Evolutionary conservation across 805 yeast genomes (phyloP), one percentile per base, ranked within the genome.

Genomic region (Candida ponderosae): DNA sequence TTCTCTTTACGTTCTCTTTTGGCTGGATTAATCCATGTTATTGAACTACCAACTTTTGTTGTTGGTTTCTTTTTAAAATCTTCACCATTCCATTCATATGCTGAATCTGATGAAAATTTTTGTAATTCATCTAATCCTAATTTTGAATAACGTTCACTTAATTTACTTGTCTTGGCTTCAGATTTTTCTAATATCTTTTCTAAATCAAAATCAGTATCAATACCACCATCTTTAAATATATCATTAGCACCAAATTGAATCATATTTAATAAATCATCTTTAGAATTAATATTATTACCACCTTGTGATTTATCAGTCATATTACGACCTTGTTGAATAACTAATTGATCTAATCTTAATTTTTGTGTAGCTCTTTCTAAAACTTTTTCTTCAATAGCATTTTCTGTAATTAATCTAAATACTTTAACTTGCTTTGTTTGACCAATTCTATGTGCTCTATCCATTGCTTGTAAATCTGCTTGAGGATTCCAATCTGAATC

Each of bases 401-500:
- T 80, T 49, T 82, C 89, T 5, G 93, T 81, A 37, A 83, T 74
- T 44, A 83, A 74, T 60, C 94, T 66, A 52, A 76, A 83, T 3
- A 83, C 93, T 51, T 74, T 78, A 21, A 83, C 94, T 56, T 83
- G 94, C 47, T 82, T 83, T 32, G 81, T 83, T 56, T 83, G 94
- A 6, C 94, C 94, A 53, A 83, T 83, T 68, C 94, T 73, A 59
- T 83, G 94, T 0, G 93, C 93, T 64, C 94, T 72, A 55, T 83
- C 94, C 93, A 83, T 83, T 1, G 90, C 90, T 59, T 83, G 94
- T 46, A 83, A 69, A 67, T 83, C 94, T 4, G 90, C 93, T 53
- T 83, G 94, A 1, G 94, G 94, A 47, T 83, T 83, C 94, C 94
- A 83, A 56, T 83, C 94, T 4, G 88, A 79, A 59, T 83, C 94